Evolutionary conservation across 106 monocot genomes (phyloP).

Genomic region (Dioscorea zingiberensis): DNA sequence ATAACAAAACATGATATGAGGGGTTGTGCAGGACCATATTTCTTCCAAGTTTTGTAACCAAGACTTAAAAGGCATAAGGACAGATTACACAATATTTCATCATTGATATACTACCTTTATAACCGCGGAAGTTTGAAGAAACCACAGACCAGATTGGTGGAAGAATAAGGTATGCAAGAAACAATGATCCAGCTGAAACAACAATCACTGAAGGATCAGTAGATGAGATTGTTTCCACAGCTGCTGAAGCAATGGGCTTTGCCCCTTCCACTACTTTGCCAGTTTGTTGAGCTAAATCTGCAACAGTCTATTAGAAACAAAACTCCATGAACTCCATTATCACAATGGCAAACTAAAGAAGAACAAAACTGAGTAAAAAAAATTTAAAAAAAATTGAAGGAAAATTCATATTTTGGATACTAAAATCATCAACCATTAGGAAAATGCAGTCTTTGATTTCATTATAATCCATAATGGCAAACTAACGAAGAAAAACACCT

Average conservation of each 20-base stretch:
- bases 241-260: conserved; percentile 77
- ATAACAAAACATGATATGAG: no score
- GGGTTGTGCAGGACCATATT: no score
- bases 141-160: conserved; percentile 70
- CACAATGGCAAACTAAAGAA: no score
- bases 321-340: conserved; percentile 1
- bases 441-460: no score
- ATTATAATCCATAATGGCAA: no score
- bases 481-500: no score
- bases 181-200: conserved; percentile 56
- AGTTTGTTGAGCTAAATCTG: conserved; percentile 56
- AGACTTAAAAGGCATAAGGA: no score
- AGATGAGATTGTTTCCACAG: conserved; percentile 67
- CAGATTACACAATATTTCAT: no score
- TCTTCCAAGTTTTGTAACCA: no score
- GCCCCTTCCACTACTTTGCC: conserved; percentile 67
- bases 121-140: conserved; percentile 81
- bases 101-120: conserved; percentile 52
- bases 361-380: no score
- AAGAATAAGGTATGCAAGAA: conserved; percentile 68
- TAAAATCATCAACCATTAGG: no score
- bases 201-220: conserved; percentile 53
- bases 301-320: conserved; percentile 46
- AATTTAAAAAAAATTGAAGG: no score
- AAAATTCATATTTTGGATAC: background rate